Conservation (phyloP, 106 monocot species). For the Phalaenopsis aphrodite region DNA sequence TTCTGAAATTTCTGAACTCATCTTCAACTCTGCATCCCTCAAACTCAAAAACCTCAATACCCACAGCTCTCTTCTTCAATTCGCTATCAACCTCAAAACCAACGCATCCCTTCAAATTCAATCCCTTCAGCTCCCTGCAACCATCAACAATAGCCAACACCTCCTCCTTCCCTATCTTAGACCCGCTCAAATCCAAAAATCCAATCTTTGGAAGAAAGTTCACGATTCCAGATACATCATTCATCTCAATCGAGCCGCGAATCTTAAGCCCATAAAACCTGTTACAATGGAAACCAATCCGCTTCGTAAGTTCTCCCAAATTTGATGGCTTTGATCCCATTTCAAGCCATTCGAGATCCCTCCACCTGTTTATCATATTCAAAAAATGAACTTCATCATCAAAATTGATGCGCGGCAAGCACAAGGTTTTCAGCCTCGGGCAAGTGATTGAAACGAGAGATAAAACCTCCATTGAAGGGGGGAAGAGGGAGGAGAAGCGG, state of each 20-base stretch:
- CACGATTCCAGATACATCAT: slow-evolving; percentile 25
- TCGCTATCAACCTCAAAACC: slow-evolving; percentile 38
- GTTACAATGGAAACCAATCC: not conserved
- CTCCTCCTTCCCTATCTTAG: slow-evolving; percentile 21
- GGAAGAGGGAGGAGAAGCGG: slow-evolving; percentile 17
- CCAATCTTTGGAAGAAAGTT: slow-evolving; percentile 18
- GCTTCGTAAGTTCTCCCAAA: not conserved
- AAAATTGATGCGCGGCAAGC: slow-evolving; percentile 16
- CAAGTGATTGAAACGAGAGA: slow-evolving; percentile 6
- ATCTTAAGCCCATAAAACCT: slow-evolving; percentile 18
- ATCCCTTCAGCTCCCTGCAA: slow-evolving; percentile 24
- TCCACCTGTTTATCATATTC: slow-evolving; percentile 17
- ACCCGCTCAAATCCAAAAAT: slow-evolving; percentile 23
- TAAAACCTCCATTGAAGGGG: slow-evolving; percentile 11
- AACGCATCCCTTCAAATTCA: slow-evolving; percentile 28
- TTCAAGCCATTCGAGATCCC: not conserved
- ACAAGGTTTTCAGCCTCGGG: slow-evolving; percentile 14
- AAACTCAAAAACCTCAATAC: slow-evolving; percentile 18
- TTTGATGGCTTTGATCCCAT: slow-evolving; percentile 11
- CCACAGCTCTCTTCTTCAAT: slow-evolving; percentile 6
- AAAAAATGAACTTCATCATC: slow-evolving; percentile 25
- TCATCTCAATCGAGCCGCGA: slow-evolving; percentile 25
- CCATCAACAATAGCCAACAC: slow-evolving; percentile 27
- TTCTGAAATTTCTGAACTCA: no score
- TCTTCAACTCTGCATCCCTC: slow-evolving; percentile 8